Evolutionary conservation across 176 grass and related monocot genomes (phyloP).

Genomic region (Thalia dealbata): DNA sequence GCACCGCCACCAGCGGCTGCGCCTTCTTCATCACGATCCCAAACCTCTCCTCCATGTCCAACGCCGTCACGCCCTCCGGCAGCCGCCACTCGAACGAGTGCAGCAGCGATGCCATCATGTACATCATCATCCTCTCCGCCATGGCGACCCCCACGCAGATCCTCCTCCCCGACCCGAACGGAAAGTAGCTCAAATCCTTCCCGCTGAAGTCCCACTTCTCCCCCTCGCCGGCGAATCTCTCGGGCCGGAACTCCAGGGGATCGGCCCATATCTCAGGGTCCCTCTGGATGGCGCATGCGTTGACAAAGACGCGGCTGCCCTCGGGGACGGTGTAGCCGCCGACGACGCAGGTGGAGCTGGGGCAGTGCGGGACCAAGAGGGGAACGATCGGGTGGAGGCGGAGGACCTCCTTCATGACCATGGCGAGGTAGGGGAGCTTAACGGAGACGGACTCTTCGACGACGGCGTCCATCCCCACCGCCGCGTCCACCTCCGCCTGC

Average conservation of each 20-base stretch:
- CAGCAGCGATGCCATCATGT: constrained; percentile 46
- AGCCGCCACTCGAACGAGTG: constrained; percentile 69
- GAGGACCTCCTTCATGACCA: constrained; percentile 59
- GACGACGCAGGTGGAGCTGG: constrained; percentile 26
- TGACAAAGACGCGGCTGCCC: constrained; percentile 42
- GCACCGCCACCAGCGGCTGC: constrained; percentile 43
- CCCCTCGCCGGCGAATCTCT: constrained; percentile 29
- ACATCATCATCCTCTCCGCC: constrained; percentile 48
- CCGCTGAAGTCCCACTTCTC: constrained; percentile 41
- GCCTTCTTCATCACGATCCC: constrained; percentile 79
- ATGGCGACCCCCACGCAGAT: constrained; percentile 64
- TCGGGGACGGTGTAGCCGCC: constrained; percentile 40
- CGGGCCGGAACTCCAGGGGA: constrained; percentile 46
- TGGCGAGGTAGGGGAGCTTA: constrained; percentile 41
- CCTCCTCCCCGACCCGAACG: constrained; percentile 68
- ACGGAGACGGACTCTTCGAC: constrained; percentile 44
- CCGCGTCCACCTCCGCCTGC: constrained; percentile 42
- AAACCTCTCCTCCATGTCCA: constrained; percentile 52
- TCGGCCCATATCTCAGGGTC: constrained; percentile 45
- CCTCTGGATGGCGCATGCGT: constrained; percentile 59
- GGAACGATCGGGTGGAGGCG: constrained; percentile 63
- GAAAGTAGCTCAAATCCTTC: constrained; percentile 45
- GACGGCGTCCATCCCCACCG: constrained; percentile 39
- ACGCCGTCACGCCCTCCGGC: constrained; percentile 15
- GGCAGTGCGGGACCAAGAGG: constrained; percentile 61